A percentile compares a stretch with the other conserved stretches of the same genome.
phyloP scores from a whole-genome alignment of 2,329 filamentous ascomycete species.

The Fusarium ambrosium region DNA sequence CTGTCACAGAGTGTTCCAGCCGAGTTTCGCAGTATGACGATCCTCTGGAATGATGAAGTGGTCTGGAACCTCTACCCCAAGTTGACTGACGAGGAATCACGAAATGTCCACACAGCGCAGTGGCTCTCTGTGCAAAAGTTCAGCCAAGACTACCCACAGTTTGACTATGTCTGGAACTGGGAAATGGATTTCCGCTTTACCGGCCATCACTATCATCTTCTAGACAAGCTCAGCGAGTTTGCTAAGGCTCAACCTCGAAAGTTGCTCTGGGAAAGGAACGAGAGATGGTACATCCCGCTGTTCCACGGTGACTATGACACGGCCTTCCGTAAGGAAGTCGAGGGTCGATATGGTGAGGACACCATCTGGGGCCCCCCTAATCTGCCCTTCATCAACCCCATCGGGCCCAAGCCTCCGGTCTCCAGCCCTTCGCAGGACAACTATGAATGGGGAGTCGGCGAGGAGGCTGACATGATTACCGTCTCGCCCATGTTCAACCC shows the following conservation, averaged over 20 bases:
- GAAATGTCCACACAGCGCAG: conserved; percentile 71
- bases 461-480: conserved; percentile 80
- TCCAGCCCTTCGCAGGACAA: conserved; percentile 71
- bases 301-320: conserved; percentile 76
- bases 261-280: conserved; percentile 80
- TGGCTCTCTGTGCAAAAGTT: conserved; percentile 84
- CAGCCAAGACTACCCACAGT: conserved; percentile 80
- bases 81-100: conserved; percentile 71
- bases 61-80: conserved; percentile 84
- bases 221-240: conserved; percentile 74
- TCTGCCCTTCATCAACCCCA: conserved; percentile 70
- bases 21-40: conserved; percentile 78
- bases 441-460: conserved; percentile 82
- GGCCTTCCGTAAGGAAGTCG: conserved; percentile 76
- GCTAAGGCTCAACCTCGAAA: conserved; percentile 77
- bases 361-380: conserved; percentile 77
- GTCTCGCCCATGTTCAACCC: conserved; percentile 86
- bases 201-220: conserved; percentile 85
- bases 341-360: conserved; percentile 62
- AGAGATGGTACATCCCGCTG: conserved; percentile 79
- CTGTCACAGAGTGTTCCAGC: conserved; percentile 74
- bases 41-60: conserved; percentile 81
- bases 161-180: conserved; percentile 89
- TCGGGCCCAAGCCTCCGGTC: conserved; percentile 74
- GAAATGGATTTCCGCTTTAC: conserved; percentile 86